These are phyloP conservation scores for Aspergillus cristatus DNA, from an alignment of 495 filamentous ascomycete species.

Conservation along the genomic window DNA sequence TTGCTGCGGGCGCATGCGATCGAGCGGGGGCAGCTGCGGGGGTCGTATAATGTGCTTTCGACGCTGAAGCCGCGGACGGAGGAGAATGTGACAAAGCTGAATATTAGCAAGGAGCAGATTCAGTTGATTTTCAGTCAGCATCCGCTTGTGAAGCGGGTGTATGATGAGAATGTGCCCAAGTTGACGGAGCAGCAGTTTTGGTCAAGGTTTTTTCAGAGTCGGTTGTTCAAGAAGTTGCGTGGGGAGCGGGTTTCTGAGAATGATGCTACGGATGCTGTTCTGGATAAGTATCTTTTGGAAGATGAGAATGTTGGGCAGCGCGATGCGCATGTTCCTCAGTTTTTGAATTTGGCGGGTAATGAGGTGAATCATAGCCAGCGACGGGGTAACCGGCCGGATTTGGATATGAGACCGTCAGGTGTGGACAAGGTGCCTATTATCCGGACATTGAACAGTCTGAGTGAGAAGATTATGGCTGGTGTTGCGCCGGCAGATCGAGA, in stretches of 20 bases:
- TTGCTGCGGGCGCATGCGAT: slow-evolving; percentile 84
- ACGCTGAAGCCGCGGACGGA: slow-evolving; percentile 75
- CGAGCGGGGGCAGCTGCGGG: slow-evolving; percentile 72
- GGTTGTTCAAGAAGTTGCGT: slow-evolving; percentile 82
- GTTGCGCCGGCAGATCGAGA: slow-evolving; percentile 69
- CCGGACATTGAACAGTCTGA: slow-evolving; percentile 73
- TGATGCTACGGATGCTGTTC: slow-evolving; percentile 61
- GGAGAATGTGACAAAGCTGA: slow-evolving; percentile 68
- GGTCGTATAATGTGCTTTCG: slow-evolving; percentile 86
- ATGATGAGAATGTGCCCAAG: slow-evolving; percentile 87
- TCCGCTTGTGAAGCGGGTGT: slow-evolving; percentile 80
- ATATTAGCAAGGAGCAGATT: slow-evolving; percentile 85
- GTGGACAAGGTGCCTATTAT: slow-evolving; percentile 70
- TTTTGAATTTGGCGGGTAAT: slow-evolving; percentile 87
- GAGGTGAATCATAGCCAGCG: slow-evolving; percentile 76
- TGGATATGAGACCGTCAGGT: slow-evolving; percentile 70
- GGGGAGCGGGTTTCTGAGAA: slow-evolving; percentile 72
- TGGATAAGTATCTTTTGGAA: slow-evolving; percentile 74
- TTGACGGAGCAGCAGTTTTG: slow-evolving; percentile 75
- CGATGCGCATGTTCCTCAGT: slow-evolving; percentile 63
- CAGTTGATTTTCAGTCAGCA: slow-evolving; percentile 88
- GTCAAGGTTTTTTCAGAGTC: slow-evolving; percentile 83
- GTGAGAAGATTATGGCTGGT: slow-evolving; percentile 82
- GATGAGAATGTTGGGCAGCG: slow-evolving; percentile 49
- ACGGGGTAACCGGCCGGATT: slow-evolving; percentile 74